These are phyloP conservation scores for Monosporascus sp. DNA, from an alignment of 2,329 filamentous ascomycete species.

Conservation along the genomic window DNA sequence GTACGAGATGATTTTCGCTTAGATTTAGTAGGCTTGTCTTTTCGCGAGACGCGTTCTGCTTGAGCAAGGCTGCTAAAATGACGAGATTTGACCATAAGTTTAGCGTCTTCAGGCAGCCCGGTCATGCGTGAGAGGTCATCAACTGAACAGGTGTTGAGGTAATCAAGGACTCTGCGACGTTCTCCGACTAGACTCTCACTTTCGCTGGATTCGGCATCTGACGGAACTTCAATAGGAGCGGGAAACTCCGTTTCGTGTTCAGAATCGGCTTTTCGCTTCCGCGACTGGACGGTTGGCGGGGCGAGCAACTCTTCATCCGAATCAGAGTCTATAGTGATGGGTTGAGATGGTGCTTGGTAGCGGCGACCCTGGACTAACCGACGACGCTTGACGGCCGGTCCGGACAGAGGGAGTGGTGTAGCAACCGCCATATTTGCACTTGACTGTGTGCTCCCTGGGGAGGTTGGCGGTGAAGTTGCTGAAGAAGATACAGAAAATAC, in stretches of 20 bases:
- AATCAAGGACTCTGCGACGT: constrained; percentile 61
- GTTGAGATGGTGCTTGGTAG: constrained; percentile 11
- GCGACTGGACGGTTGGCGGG: constrained; percentile 2
- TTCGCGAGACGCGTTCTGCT: constrained; percentile 57
- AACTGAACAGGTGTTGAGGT: constrained; percentile 74
- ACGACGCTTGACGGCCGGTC: constrained; percentile 12
- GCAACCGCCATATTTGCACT: constrained; percentile 1
- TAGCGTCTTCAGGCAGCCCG: constrained; percentile 63
- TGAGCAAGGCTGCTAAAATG: constrained; percentile 44
- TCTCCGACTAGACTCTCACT: constrained; percentile 5
- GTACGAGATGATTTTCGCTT: constrained; percentile 28
- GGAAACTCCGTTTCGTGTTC: constrained; percentile 8
- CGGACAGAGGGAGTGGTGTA: not conserved
- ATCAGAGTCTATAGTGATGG: constrained; percentile 15
- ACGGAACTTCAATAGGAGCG: not conserved
- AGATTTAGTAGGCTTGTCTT: constrained; percentile 18
- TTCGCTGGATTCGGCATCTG: constrained; percentile 3
- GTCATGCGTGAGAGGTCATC: constrained; percentile 79
- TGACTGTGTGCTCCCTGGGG: constrained; percentile 8
- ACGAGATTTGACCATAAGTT: constrained; percentile 31
- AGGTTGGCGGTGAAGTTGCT: constrained; percentile 24
- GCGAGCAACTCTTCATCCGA: constrained; percentile 8
- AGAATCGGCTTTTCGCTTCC: constrained; percentile 20
- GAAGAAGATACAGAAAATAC: constrained; percentile 28
- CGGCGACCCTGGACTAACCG: constrained; percentile 21